A percentile compares a stretch with the other conserved stretches of the same genome.
phyloP scores from a whole-genome alignment of 257 asterid genomes.

The Nicotiana paniculata region DNA sequence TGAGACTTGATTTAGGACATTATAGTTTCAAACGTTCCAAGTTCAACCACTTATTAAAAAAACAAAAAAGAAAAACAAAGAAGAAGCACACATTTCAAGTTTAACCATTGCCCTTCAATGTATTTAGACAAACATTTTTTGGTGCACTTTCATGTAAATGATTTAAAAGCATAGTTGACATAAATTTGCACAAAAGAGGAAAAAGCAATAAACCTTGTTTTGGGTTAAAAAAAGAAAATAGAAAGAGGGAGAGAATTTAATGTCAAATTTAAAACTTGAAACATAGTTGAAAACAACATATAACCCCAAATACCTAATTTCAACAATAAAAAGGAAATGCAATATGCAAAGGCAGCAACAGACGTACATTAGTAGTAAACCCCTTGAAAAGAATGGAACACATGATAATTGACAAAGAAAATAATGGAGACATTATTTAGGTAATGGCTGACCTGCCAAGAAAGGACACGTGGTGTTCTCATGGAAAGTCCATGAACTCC shows the following conservation, averaged over 20 bases:
- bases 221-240: too few relatives aligned
- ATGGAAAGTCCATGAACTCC: conserved; percentile 36
- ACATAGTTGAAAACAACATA: background rate
- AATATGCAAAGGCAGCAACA: background rate
- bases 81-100: background rate
- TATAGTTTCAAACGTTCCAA: background rate
- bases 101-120: background rate
- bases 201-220: background rate
- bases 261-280: background rate
- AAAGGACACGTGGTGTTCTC: conserved; percentile 57
- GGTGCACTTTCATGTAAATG: background rate
- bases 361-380: conserved; percentile 7
- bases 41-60: background rate
- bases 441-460: conserved; percentile 18
- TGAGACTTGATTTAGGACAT: too few relatives aligned
- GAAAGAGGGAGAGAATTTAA: background rate
- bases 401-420: conserved; percentile 14
- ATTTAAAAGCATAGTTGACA: background rate
- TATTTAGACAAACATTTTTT: background rate
- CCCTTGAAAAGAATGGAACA: conserved; percentile 3
- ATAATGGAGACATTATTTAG: background rate
- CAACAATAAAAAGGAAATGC: background rate
- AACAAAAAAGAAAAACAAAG: too few relatives aligned
- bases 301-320: conserved; percentile 1
- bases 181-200: background rate